Conservation (phyloP, 768 basidiomycete genomes). For the Phanerochaete sordida region DNA sequence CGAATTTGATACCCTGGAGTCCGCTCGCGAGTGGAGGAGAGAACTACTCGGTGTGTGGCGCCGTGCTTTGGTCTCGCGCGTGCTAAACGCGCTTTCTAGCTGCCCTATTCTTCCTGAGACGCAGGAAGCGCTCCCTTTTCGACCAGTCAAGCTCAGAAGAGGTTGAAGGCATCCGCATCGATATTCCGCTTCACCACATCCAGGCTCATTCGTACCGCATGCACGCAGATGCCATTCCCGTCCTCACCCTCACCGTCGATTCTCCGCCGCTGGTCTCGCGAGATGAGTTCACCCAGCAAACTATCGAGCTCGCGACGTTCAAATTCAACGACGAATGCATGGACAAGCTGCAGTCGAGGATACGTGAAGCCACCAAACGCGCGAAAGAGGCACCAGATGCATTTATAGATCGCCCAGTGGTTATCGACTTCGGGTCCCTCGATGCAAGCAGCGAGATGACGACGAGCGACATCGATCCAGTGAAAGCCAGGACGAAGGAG, state of each 20-base stretch:
- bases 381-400: background rate
- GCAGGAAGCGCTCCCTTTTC: slow-evolving; percentile 35
- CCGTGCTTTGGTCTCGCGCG: background rate
- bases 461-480: background rate
- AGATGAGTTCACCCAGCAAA: background rate
- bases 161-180: slow-evolving; percentile 39
- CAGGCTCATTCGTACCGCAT: slow-evolving; percentile 17
- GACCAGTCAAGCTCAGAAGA: slow-evolving; percentile 27
- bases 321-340: background rate
- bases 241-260: slow-evolving; percentile 15
- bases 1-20: slow-evolving; percentile 59
- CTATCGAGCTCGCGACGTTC: slow-evolving; percentile 3
- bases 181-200: slow-evolving; percentile 42
- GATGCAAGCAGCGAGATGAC: too few relatives aligned
- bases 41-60: slow-evolving; percentile 40
- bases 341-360: background rate
- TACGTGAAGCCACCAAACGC: background rate
- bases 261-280: background rate
- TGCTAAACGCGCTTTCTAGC: slow-evolving; percentile 25
- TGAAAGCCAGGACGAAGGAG: slow-evolving; percentile 4
- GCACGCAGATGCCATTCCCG: slow-evolving; percentile 16
- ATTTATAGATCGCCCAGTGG: slow-evolving; percentile 3
- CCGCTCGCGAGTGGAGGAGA: slow-evolving; percentile 45
- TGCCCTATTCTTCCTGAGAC: slow-evolving; percentile 43
- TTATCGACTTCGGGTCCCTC: slow-evolving; percentile 10